Conservation (phyloP, 2,329 filamentous ascomycete genomes). For the Eutypa lata region DNA sequence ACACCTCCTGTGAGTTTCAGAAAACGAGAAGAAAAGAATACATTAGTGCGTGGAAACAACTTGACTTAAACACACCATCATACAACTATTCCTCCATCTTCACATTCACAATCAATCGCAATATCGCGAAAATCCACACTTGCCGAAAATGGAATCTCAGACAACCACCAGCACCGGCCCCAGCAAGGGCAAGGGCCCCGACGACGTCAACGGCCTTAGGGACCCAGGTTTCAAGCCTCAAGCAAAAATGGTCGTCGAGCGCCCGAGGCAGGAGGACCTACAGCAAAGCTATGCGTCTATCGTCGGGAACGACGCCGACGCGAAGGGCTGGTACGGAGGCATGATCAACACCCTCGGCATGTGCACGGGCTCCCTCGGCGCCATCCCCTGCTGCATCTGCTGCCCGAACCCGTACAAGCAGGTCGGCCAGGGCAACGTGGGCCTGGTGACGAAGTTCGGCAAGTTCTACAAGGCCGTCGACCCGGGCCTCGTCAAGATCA, state of each 20-base stretch:
- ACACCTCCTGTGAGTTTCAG: too few relatives aligned
- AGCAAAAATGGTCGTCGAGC: conserved; percentile 68
- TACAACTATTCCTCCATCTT: too few relatives aligned
- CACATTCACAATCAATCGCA: background rate
- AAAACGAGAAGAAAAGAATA: background rate
- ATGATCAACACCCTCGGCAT: conserved; percentile 77
- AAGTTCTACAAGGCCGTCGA: conserved; percentile 94
- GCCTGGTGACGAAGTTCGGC: conserved; percentile 93
- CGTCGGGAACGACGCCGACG: conserved; percentile 62
- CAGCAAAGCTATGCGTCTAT: conserved; percentile 74
- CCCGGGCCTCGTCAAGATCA: conserved; percentile 94
- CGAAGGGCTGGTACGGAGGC: conserved; percentile 83
- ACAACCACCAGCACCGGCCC: conserved; percentile 1
- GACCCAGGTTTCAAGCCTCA: conserved; percentile 45
- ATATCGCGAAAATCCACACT: too few relatives aligned
- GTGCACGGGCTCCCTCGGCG: conserved; percentile 74
- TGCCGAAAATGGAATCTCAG: conserved; percentile 1
- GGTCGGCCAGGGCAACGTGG: conserved; percentile 89
- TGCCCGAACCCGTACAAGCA: conserved; percentile 96
- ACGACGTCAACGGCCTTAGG: conserved; percentile 13
- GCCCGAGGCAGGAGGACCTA: conserved; percentile 77
- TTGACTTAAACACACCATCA: too few relatives aligned
- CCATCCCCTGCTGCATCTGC: conserved; percentile 85
- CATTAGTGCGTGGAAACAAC: background rate
- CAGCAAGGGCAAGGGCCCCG: conserved; percentile 19